Percentiles rank a stretch among this genome's conserved stretches.
phyloP scores from a whole-genome alignment of 768 basidiomycete species.

The Mycena pura region DNA sequence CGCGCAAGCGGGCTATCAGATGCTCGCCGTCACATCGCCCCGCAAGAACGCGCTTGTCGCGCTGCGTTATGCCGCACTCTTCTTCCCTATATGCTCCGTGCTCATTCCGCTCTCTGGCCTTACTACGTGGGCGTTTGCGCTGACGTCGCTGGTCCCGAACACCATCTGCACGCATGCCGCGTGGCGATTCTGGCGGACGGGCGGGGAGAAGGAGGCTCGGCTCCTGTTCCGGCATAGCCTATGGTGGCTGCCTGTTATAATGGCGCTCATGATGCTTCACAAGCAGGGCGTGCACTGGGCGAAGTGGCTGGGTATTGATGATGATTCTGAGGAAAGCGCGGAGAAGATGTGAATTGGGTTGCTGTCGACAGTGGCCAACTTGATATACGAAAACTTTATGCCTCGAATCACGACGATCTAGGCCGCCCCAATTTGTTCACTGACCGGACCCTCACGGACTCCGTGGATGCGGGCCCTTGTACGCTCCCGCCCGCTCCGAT shows the following conservation, averaged over 20 bases:
- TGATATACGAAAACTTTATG: too few relatives aligned
- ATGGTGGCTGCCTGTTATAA: conserved; percentile 89
- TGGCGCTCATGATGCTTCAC: conserved; percentile 95
- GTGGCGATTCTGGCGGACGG: conserved; percentile 73
- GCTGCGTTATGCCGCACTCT: conserved; percentile 79
- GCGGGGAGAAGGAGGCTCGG: conserved; percentile 81
- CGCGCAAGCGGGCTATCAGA: conserved; percentile 91
- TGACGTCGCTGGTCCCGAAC: conserved; percentile 81
- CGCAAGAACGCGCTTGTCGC: conserved; percentile 83
- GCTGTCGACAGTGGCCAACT: too few relatives aligned
- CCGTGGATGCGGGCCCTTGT: too few relatives aligned
- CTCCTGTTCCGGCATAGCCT: conserved; percentile 80
- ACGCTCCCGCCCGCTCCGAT: too few relatives aligned
- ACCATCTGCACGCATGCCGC: conserved; percentile 70
- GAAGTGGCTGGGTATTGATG: conserved; percentile 59
- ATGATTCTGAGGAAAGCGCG: conserved; percentile 29
- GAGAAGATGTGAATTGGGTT: too few relatives aligned
- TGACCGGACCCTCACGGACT: too few relatives aligned
- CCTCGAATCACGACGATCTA: too few relatives aligned
- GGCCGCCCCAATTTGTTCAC: too few relatives aligned
- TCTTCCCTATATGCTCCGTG: conserved; percentile 79
- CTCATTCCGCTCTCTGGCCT: conserved; percentile 89
- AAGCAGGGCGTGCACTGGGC: conserved; percentile 87
- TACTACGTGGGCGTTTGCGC: conserved; percentile 90
- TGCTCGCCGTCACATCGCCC: conserved; percentile 86